These are phyloP conservation scores for Trichoderma harzianum DNA, from an alignment of 2,329 filamentous ascomycete genomes.

Conservation along the genomic window DNA sequence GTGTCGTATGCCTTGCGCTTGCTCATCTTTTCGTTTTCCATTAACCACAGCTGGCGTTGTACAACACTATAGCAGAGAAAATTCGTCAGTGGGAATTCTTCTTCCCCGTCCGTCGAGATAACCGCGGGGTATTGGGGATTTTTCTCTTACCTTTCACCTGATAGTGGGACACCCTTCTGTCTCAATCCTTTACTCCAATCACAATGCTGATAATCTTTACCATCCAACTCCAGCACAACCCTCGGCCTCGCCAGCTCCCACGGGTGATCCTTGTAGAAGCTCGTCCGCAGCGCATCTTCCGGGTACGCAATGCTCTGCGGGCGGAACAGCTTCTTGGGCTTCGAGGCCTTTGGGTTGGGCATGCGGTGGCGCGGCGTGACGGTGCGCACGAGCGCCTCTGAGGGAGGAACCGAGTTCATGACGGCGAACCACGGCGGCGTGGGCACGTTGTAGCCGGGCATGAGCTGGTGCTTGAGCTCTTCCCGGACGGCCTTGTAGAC, in stretches of 20 bases:
- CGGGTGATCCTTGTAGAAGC: constrained; percentile 91
- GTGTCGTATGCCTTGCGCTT: constrained; percentile 75
- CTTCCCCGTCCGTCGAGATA: neutral
- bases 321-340: constrained; percentile 72
- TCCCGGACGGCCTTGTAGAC: constrained; percentile 46
- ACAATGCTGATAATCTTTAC: constrained; percentile 70
- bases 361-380: constrained; percentile 46
- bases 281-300: constrained; percentile 75
- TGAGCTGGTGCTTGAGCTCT: constrained; percentile 42
- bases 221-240: constrained; percentile 79
- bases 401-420: constrained; percentile 52
- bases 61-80: constrained; percentile 64
- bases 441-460: constrained; percentile 33
- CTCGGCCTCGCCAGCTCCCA: constrained; percentile 93
- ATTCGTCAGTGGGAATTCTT: neutral
- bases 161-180: constrained; percentile 72
- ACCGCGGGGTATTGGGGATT: constrained; percentile 23
- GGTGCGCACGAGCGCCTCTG: constrained; percentile 55
- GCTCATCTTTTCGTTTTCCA: constrained; percentile 60
- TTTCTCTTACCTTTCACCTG: constrained; percentile 71
- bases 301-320: constrained; percentile 75
- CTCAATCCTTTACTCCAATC: constrained; percentile 75
- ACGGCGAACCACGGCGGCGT: constrained; percentile 50
- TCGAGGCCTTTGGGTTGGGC: constrained; percentile 42
- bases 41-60: constrained; percentile 84